Conservation (phyloP, 257 asterid genomes). For the Solanum gracilifrons region DNA sequence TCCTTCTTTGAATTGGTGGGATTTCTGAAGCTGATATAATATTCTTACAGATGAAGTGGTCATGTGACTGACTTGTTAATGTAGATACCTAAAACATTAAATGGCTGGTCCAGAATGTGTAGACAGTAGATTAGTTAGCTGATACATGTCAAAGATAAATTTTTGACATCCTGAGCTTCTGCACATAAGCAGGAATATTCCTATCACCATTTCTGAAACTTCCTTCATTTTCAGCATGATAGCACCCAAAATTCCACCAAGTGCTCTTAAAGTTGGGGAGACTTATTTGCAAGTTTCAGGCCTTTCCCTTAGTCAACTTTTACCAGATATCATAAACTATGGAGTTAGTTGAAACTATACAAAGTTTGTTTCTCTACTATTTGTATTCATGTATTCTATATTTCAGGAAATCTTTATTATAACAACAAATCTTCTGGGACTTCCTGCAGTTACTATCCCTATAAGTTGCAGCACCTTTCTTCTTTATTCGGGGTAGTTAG, state of each 20-base stretch:
- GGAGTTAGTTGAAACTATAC: not conserved
- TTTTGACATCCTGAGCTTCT: not conserved
- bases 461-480: constrained; percentile 35
- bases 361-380: not conserved
- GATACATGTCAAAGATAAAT: not conserved
- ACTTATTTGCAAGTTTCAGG: constrained; percentile 60
- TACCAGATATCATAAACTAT: not conserved
- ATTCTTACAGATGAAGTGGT: not conserved
- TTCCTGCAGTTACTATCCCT: constrained; percentile 88
- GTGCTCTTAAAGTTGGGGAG: constrained; percentile 75
- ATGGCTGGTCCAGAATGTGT: not conserved
- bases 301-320: not conserved
- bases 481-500: not conserved
- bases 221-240: constrained; percentile 51
- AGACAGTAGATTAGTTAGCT: not conserved
- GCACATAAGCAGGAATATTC: not conserved
- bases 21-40: not conserved
- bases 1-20: not conserved
- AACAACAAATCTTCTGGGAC: constrained; percentile 76
- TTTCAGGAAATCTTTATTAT: constrained; percentile 64
- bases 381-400: not conserved
- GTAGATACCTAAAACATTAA: not conserved
- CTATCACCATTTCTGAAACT: not conserved
- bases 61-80: not conserved
- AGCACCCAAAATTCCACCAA: constrained; percentile 80